Conservation (phyloP, 768 basidiomycete genomes). For the Trametes gibbosa region DNA sequence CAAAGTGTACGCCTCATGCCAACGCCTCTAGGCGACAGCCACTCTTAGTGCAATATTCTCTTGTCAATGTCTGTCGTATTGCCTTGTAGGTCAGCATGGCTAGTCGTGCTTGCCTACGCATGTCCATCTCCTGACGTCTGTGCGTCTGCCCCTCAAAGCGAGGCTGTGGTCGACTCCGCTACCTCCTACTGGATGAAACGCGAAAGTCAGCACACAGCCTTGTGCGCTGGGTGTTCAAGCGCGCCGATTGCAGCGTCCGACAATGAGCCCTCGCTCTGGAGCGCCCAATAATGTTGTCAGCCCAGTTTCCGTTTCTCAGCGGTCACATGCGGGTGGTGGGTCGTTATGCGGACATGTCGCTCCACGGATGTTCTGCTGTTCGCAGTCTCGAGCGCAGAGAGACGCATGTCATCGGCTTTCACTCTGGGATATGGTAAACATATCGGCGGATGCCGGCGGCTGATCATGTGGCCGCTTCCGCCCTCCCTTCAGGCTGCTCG, state of each 20-base stretch:
- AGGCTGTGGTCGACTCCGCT: neutral
- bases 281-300: neutral
- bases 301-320: neutral
- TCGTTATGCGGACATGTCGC: neutral
- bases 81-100: neutral
- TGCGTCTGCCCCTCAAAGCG: neutral
- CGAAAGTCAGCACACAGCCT: neutral
- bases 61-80: neutral
- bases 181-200: neutral
- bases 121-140: neutral
- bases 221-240: neutral
- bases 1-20: neutral
- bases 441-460: slow-evolving; percentile 10
- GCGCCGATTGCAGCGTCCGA: neutral
- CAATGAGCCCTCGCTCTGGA: neutral
- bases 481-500: neutral
- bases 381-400: neutral
- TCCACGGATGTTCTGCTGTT: neutral
- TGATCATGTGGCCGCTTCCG: slow-evolving; percentile 6
- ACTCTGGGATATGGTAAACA: neutral
- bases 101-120: neutral
- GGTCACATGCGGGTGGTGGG: slow-evolving; percentile 1
- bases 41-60: neutral
- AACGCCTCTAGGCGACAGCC: neutral
- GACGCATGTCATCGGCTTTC: too few relatives aligned